A percentile compares a stretch with the other conserved stretches of the same genome.
Evolutionary conservation across 202 grass and related monocot species (phyloP).

Genomic region (Eragrostis tef): DNA sequence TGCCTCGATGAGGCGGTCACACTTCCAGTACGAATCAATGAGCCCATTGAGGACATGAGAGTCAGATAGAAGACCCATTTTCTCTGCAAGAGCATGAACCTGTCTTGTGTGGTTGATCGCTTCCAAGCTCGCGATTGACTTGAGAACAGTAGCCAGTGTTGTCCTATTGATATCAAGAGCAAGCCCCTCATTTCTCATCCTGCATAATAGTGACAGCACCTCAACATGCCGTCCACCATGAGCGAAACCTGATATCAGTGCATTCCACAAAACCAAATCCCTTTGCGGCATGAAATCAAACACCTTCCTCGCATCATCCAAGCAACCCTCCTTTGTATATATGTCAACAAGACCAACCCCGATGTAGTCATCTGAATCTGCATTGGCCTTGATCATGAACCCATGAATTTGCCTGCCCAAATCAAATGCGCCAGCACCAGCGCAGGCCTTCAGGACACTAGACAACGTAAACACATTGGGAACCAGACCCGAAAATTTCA

Average conservation of each 20-base stretch:
- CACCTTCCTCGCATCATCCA: constrained; percentile 63
- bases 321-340: constrained; percentile 59
- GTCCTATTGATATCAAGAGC: constrained; percentile 61
- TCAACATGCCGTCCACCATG: constrained; percentile 60
- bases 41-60: constrained; percentile 84
- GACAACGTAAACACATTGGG: constrained; percentile 78
- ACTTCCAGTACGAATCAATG: constrained; percentile 93
- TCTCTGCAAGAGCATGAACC: constrained; percentile 72
- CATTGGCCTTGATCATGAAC: constrained; percentile 71
- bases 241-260: constrained; percentile 77
- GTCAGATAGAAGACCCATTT: constrained; percentile 68
- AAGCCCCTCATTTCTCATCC: constrained; percentile 67
- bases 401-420: constrained; percentile 89
- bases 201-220: constrained; percentile 58
- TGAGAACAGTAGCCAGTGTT: constrained; percentile 80
- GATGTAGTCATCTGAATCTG: constrained; percentile 62
- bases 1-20: constrained; percentile 55
- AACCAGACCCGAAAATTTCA: constrained; percentile 66
- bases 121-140: constrained; percentile 68
- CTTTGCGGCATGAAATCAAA: constrained; percentile 59
- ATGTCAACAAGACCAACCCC: constrained; percentile 79
- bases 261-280: constrained; percentile 77
- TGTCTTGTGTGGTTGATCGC: constrained; percentile 50
- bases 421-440: constrained; percentile 55
- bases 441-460: constrained; percentile 79